Evolutionary conservation across 1,284 basidiomycete species (phyloP).

Genomic region (Trametes polyzona): DNA sequence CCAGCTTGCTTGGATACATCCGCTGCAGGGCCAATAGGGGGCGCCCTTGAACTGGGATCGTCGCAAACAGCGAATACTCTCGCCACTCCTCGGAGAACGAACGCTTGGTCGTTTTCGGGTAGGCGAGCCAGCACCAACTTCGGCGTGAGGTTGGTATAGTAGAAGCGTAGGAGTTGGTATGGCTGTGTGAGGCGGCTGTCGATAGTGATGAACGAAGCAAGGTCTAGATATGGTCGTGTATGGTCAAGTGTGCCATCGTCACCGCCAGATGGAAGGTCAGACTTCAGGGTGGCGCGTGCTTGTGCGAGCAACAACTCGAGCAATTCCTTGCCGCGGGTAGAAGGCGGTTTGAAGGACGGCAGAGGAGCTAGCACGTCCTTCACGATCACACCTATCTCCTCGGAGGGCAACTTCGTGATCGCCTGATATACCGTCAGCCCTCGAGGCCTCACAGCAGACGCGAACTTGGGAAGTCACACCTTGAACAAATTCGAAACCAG

Average conservation of each 20-base stretch:
- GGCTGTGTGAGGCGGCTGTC: slow-evolving; percentile 48
- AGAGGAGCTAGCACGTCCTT: slow-evolving; percentile 56
- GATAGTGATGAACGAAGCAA: slow-evolving; percentile 50
- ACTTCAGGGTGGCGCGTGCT: slow-evolving; percentile 42
- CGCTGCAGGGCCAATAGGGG: slow-evolving; percentile 14
- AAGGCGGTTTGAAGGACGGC: slow-evolving; percentile 45
- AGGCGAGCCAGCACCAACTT: slow-evolving; percentile 53
- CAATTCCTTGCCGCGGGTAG: slow-evolving; percentile 46
- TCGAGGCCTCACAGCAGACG: not conserved
- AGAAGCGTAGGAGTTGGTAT: slow-evolving; percentile 55
- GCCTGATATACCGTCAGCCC: slow-evolving; percentile 41
- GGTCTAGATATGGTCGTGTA: slow-evolving; percentile 50
- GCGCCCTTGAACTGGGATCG: slow-evolving; percentile 2
- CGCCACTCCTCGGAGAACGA: slow-evolving; percentile 44
- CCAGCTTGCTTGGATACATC: slow-evolving; percentile 11
- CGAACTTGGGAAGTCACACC: slow-evolving; percentile 45
- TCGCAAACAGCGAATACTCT: slow-evolving; percentile 25
- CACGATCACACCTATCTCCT: slow-evolving; percentile 52
- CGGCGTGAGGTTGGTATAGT: slow-evolving; percentile 48
- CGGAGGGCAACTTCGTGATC: slow-evolving; percentile 46
- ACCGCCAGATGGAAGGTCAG: slow-evolving; percentile 36
- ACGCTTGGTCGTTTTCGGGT: slow-evolving; percentile 44
- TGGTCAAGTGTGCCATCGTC: slow-evolving; percentile 34
- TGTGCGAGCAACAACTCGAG: slow-evolving; percentile 50
- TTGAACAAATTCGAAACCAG: slow-evolving; percentile 52